phyloP scores from a whole-genome alignment of 805 yeast genomes.

The Starmerella powellii region DNA sequence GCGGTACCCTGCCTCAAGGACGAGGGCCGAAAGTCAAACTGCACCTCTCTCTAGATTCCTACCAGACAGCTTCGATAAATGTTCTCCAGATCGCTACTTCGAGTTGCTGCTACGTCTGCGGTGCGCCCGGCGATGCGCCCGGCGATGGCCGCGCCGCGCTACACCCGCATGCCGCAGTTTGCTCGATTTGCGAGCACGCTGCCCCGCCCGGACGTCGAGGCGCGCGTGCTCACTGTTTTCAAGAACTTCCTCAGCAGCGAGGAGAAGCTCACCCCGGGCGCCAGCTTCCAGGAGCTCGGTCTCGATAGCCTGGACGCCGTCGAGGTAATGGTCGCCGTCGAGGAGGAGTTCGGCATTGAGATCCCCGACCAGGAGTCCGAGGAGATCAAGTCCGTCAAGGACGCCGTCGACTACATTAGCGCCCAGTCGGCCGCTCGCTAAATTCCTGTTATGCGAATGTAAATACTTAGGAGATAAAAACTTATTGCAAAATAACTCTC shows the following conservation, averaged over 20 bases:
- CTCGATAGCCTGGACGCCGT: constrained; percentile 89
- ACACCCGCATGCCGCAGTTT: constrained; percentile 16
- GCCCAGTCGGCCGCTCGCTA: constrained; percentile 38
- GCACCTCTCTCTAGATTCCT: too few species aligned
- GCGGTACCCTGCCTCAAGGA: too few species aligned
- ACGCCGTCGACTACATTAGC: constrained; percentile 77
- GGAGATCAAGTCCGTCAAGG: constrained; percentile 83
- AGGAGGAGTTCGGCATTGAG: constrained; percentile 61
- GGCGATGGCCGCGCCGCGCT: constrained; percentile 11
- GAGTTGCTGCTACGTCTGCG: constrained; percentile 17
- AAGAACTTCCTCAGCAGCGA: constrained; percentile 27
- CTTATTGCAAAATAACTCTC: neutral
- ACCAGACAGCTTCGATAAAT: neutral
- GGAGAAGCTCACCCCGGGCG: constrained; percentile 30
- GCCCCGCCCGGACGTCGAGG: constrained; percentile 65
- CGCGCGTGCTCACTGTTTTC: constrained; percentile 70
- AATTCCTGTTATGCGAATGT: neutral
- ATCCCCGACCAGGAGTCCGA: constrained; percentile 63
- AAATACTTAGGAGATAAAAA: neutral
- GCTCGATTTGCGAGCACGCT: constrained; percentile 31
- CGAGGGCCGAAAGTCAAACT: too few species aligned
- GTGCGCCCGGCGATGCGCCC: constrained; percentile 14
- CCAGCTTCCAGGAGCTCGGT: constrained; percentile 51
- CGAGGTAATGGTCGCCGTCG: constrained; percentile 91
- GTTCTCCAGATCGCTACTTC: constrained; percentile 17